Conservation (phyloP, 352 stramenopile genomes). For the Pythium monospermum region DNA sequence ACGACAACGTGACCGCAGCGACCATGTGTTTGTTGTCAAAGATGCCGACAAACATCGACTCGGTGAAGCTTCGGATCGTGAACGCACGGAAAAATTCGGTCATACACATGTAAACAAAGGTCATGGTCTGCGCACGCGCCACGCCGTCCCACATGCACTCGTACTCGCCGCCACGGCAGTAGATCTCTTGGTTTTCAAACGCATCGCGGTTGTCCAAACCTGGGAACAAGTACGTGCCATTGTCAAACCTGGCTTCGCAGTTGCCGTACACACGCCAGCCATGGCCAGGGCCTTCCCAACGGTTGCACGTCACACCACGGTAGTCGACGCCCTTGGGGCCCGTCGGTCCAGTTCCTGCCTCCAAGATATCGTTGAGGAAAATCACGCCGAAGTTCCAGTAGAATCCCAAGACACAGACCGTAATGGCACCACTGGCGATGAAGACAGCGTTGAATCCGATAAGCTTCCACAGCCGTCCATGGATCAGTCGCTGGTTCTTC, state of each 20-base stretch:
- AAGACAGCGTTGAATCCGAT: slow-evolving; percentile 53
- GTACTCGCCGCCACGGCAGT: slow-evolving; percentile 56
- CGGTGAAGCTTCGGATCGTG: slow-evolving; percentile 69
- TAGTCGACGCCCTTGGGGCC: slow-evolving; percentile 41
- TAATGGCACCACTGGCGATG: slow-evolving; percentile 36
- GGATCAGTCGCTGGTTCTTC: slow-evolving; percentile 49
- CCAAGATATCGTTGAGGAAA: slow-evolving; percentile 47
- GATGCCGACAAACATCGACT: slow-evolving; percentile 54
- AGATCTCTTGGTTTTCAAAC: slow-evolving; percentile 34
- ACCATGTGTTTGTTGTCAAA: slow-evolving; percentile 69
- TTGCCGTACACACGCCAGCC: slow-evolving; percentile 59
- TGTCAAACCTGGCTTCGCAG: slow-evolving; percentile 30
- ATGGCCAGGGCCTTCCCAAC: slow-evolving; percentile 33
- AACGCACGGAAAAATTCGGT: slow-evolving; percentile 75
- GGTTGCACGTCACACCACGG: slow-evolving; percentile 46
- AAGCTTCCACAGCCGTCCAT: slow-evolving; percentile 61
- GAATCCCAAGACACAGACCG: slow-evolving; percentile 49
- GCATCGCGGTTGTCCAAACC: slow-evolving; percentile 22
- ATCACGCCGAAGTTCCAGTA: slow-evolving; percentile 72
- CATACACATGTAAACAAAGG: slow-evolving; percentile 59
- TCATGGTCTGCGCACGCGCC: slow-evolving; percentile 67
- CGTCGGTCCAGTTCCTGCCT: slow-evolving; percentile 30
- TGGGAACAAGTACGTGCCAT: slow-evolving; percentile 55
- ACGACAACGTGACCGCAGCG: slow-evolving; percentile 42
- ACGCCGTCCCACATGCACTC: slow-evolving; percentile 56